Evolutionary conservation across 768 basidiomycete species (phyloP).

Genomic region (Brasilioporus rufonigricans): DNA sequence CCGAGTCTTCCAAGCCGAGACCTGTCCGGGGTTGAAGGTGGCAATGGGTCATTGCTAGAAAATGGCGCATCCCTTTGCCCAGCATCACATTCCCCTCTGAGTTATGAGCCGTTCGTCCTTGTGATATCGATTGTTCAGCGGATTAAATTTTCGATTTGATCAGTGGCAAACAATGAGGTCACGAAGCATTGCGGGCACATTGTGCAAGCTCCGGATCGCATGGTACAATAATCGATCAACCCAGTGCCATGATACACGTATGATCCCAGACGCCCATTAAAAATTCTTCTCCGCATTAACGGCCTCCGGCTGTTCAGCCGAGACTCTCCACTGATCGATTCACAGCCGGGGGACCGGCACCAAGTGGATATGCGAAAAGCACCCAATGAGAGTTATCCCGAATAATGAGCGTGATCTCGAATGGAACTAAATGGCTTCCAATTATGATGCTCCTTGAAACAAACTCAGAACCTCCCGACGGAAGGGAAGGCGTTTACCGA

Average conservation of each 20-base stretch:
- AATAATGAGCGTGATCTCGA: too few relatives aligned
- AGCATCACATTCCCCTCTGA: neutral
- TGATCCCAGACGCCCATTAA: neutral
- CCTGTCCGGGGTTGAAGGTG: too few relatives aligned
- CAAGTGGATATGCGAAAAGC: neutral
- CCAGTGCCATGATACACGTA: neutral
- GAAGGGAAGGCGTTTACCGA: neutral
- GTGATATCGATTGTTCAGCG: neutral
- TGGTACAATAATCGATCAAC: neutral
- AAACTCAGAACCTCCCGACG: neutral
- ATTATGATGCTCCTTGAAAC: neutral
- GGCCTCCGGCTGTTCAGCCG: neutral
- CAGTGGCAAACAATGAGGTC: neutral
- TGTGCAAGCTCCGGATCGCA: constrained; percentile 3
- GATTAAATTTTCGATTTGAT: neutral
- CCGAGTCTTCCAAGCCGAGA: neutral
- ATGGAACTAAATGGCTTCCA: neutral
- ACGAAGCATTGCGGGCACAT: neutral
- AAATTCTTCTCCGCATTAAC: neutral
- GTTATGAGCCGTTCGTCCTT: too few relatives aligned
- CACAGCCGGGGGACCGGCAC: neutral
- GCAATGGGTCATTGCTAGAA: neutral
- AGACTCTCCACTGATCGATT: neutral
- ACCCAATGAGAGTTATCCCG: neutral
- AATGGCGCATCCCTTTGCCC: neutral